phyloP scores from a whole-genome alignment of 257 asterid species.

The Phtheirospermum japonicum region DNA sequence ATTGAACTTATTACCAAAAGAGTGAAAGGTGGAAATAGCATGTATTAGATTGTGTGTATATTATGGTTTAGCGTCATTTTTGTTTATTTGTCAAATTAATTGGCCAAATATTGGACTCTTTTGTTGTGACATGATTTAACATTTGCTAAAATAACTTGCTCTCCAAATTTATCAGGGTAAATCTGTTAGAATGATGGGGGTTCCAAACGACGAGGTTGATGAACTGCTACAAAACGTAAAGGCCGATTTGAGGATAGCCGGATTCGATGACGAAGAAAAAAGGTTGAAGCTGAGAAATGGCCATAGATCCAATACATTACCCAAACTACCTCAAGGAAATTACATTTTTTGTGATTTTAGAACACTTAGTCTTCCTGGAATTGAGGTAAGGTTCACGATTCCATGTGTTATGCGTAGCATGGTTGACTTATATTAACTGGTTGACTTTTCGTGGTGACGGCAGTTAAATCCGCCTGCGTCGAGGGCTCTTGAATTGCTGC shows the following conservation, averaged over 20 bases:
- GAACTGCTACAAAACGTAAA: constrained; percentile 61
- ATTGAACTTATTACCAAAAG: neutral
- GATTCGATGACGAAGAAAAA: constrained; percentile 86
- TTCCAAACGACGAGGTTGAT: constrained; percentile 69
- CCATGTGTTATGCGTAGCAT: neutral
- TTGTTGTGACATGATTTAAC: constrained; percentile 5
- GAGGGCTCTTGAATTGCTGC: constrained; percentile 76
- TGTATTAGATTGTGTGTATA: neutral
- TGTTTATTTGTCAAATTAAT: neutral
- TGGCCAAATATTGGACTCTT: constrained; percentile 5
- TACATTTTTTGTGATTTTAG: constrained; percentile 76
- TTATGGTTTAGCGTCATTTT: neutral
- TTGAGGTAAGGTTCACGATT: constrained; percentile 48
- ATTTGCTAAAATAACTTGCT: constrained; percentile 12
- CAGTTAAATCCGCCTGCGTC: constrained; percentile 90
- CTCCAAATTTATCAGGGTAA: constrained; percentile 52
- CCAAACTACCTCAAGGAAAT: constrained; percentile 72
- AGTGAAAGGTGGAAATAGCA: neutral
- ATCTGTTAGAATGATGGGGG: constrained; percentile 91
- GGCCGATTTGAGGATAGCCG: constrained; percentile 73
- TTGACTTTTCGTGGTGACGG: constrained; percentile 25
- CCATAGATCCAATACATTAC: constrained; percentile 32
- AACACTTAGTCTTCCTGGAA: constrained; percentile 78
- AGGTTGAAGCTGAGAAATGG: constrained; percentile 59
- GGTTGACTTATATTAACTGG: constrained; percentile 18